Evolutionary conservation across 495 filamentous ascomycete species (phyloP).

Genomic region (Hyaloscypha bicolor): DNA sequence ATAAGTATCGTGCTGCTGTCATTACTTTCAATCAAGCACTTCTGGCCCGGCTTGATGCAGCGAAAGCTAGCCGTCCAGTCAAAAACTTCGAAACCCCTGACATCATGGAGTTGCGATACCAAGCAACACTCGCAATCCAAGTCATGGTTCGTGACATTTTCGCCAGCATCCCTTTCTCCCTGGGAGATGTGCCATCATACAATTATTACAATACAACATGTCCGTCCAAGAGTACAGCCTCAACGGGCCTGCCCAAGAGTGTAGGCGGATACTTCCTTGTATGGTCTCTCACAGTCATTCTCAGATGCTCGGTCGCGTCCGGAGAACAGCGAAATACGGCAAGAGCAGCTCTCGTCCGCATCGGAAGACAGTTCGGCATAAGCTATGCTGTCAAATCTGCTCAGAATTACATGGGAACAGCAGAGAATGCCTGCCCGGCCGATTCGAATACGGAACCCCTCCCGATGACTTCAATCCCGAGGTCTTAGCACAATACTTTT

Average conservation of each 20-base stretch:
- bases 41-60: neutral
- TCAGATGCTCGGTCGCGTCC: neutral
- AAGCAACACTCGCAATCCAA: neutral
- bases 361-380: conserved; percentile 12
- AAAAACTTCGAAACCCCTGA: neutral
- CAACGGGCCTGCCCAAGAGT: neutral
- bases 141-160: conserved; percentile 2
- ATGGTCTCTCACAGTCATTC: conserved; percentile 9
- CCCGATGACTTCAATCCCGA: neutral
- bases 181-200: neutral
- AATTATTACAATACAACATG: neutral
- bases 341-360: neutral
- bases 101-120: neutral
- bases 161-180: neutral
- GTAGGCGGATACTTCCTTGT: conserved; percentile 10
- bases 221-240: no score
- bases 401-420: neutral
- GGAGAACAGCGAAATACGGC: conserved; percentile 1
- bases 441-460: neutral
- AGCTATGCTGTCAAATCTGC: conserved; percentile 13
- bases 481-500: no score
- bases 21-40: conserved; percentile 7
- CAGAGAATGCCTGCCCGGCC: neutral
- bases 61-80: neutral
- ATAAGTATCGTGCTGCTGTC: neutral